Evolutionary conservation across 2,329 filamentous ascomycete genomes (phyloP).

Genomic region (Xylariaceae sp.): DNA sequence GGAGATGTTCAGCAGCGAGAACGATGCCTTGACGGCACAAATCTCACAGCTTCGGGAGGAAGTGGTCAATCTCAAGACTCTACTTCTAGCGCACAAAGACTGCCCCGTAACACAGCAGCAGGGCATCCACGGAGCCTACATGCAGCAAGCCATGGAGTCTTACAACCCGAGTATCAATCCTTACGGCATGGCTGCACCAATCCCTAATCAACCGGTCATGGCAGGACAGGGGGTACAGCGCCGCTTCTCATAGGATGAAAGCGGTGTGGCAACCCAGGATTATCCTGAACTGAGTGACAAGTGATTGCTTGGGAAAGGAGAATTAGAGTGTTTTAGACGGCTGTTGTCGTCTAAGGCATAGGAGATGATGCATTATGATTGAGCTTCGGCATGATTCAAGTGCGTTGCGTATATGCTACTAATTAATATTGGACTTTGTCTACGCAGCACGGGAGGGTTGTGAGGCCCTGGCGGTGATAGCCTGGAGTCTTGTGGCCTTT

Average conservation of each 20-base stretch:
- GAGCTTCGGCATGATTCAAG: not conserved
- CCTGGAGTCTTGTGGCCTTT: conserved; percentile 8
- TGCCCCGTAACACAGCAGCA: conserved; percentile 90
- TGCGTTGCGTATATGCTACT: conserved; percentile 15
- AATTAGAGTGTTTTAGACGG: not conserved
- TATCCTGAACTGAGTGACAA: conserved; percentile 4
- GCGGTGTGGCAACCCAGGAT: conserved; percentile 16
- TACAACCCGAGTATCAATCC: conserved; percentile 57
- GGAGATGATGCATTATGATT: too few species aligned
- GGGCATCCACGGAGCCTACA: conserved; percentile 59
- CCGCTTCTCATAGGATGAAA: conserved; percentile 52
- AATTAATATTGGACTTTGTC: conserved; percentile 21
- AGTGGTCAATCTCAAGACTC: conserved; percentile 89
- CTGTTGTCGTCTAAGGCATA: too few species aligned
- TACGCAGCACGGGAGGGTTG: conserved; percentile 10
- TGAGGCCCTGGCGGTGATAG: conserved; percentile 11
- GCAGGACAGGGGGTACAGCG: conserved; percentile 54
- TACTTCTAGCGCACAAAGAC: conserved; percentile 92
- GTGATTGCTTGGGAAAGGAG: not conserved
- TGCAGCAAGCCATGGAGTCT: conserved; percentile 55
- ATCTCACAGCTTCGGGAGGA: conserved; percentile 86
- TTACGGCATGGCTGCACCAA: conserved; percentile 55
- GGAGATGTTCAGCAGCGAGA: conserved; percentile 87
- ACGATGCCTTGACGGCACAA: conserved; percentile 80
- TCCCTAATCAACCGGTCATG: conserved; percentile 54